Evolutionary conservation across 139 green algal species (phyloP).

Genomic region (Deuterostichococcus epilithicus): DNA sequence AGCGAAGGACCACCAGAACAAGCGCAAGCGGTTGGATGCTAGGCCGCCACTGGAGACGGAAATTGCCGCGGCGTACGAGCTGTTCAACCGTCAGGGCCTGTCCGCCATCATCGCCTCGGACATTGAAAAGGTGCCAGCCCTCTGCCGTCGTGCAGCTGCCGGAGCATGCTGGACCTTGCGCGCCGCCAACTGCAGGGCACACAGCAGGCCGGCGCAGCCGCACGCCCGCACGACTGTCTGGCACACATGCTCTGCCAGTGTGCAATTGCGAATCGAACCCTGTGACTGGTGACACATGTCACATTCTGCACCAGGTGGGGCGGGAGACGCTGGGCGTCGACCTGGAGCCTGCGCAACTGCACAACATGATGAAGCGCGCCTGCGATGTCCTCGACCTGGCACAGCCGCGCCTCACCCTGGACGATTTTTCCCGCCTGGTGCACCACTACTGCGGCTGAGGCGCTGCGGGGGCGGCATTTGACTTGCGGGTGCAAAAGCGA

Average conservation of each 20-base stretch:
- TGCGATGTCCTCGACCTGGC: neutral
- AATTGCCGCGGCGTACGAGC: neutral
- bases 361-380: neutral
- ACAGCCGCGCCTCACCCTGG: neutral
- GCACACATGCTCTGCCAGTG: no score
- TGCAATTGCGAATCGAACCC: no score
- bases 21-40: neutral
- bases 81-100: neutral
- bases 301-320: neutral
- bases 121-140: neutral
- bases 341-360: neutral
- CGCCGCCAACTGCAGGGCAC: no score
- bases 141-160: no score
- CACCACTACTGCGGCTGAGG: neutral
- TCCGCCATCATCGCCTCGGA: neutral
- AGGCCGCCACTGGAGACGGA: neutral
- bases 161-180: no score
- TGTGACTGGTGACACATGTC: no score
- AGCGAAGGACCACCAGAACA: neutral
- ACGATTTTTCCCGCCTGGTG: neutral
- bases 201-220: no score
- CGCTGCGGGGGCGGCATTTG: no score
- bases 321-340: neutral
- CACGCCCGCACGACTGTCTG: no score
- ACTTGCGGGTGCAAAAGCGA: no score